Evolutionary conservation across 2,329 filamentous ascomycete genomes (phyloP).

Genomic region (Fusarium domesticum): DNA sequence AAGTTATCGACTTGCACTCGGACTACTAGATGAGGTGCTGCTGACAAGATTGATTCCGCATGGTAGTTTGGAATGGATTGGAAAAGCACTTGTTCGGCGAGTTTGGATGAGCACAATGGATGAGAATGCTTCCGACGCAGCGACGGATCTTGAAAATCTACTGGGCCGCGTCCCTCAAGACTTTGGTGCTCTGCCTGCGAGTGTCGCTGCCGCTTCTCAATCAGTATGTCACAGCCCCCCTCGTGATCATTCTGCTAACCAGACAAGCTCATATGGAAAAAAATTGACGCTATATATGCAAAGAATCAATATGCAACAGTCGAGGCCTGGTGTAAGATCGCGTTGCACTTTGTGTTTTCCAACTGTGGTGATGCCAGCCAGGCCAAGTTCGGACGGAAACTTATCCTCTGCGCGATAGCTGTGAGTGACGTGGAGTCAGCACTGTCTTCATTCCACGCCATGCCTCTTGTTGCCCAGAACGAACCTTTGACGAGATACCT

Average conservation of each 20-base stretch:
- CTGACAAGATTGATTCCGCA: slow-evolving; percentile 50
- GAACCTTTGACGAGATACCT: slow-evolving; percentile 69
- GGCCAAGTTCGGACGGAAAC: slow-evolving; percentile 67
- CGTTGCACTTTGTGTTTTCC: slow-evolving; percentile 64
- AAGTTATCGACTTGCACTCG: slow-evolving; percentile 46
- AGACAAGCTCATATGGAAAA: slow-evolving; percentile 75
- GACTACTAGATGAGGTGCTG: slow-evolving; percentile 63
- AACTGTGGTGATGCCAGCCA: slow-evolving; percentile 63
- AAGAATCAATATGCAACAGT: slow-evolving; percentile 53
- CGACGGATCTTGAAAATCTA: slow-evolving; percentile 25
- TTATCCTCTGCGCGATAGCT: slow-evolving; percentile 66
- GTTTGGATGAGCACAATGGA: slow-evolving; percentile 61
- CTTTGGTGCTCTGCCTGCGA: slow-evolving; percentile 45
- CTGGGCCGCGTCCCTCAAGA: slow-evolving; percentile 38
- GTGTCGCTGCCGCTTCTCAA: slow-evolving; percentile 65
- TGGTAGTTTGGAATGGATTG: slow-evolving; percentile 58
- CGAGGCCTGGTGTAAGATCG: slow-evolving; percentile 68
- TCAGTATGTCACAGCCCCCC: slow-evolving; percentile 47
- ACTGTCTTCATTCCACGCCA: slow-evolving; percentile 47
- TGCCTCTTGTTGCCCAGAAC: slow-evolving; percentile 56
- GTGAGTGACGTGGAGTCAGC: slow-evolving; percentile 31
- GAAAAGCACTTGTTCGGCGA: slow-evolving; percentile 65
- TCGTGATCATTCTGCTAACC: slow-evolving; percentile 14
- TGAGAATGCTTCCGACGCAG: slow-evolving; percentile 29
- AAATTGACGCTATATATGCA: slow-evolving; percentile 57